A percentile compares a stretch with the other conserved stretches of the same genome.
These are phyloP conservation scores for Aspergillus sp. DNA, from an alignment of 2,329 filamentous ascomycete genomes.

Conservation along the genomic window DNA sequence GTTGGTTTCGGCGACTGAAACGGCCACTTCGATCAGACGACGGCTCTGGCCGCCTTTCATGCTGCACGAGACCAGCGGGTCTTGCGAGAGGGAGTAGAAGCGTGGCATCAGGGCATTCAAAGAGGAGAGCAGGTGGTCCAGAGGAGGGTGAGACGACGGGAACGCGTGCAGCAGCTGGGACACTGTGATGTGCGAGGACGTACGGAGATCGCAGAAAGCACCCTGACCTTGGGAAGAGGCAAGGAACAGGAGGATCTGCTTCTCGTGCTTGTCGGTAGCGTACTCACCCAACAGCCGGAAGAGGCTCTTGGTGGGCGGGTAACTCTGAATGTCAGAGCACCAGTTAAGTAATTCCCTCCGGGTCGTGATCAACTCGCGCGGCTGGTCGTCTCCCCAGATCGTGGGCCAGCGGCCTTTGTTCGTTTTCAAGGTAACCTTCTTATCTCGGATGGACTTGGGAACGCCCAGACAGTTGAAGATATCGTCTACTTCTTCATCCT, in stretches of 20 bases:
- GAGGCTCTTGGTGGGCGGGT: constrained; percentile 79
- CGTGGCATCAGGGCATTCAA: constrained; percentile 89
- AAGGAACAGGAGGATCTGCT: constrained; percentile 78
- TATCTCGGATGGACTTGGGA: constrained; percentile 74
- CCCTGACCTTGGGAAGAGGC: constrained; percentile 85
- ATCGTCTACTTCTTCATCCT: constrained; percentile 66
- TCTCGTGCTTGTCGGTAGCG: constrained; percentile 70
- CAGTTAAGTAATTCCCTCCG: constrained; percentile 87
- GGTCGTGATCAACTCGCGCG: constrained; percentile 81
- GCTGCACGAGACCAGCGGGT: constrained; percentile 71
- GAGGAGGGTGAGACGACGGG: constrained; percentile 78
- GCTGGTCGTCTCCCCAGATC: constrained; percentile 87
- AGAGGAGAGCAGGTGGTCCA: constrained; percentile 70
- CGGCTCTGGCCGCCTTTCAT: constrained; percentile 62
- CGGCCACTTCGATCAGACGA: constrained; percentile 88
- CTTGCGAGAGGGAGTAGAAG: constrained; percentile 96
- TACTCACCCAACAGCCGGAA: constrained; percentile 81
- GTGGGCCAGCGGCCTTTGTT: constrained; percentile 85
- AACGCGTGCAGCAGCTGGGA: constrained; percentile 84
- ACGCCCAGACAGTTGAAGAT: constrained; percentile 74
- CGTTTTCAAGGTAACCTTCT: constrained; percentile 71
- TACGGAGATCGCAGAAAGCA: constrained; percentile 88
- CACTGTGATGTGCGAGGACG: constrained; percentile 75
- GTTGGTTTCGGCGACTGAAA: constrained; percentile 79
- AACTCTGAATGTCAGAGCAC: constrained; percentile 90